A percentile compares a stretch with the other conserved stretches of the same genome.
phyloP scores from a whole-genome alignment of 2,329 filamentous ascomycete genomes.

The Emergomyces orientalis region DNA sequence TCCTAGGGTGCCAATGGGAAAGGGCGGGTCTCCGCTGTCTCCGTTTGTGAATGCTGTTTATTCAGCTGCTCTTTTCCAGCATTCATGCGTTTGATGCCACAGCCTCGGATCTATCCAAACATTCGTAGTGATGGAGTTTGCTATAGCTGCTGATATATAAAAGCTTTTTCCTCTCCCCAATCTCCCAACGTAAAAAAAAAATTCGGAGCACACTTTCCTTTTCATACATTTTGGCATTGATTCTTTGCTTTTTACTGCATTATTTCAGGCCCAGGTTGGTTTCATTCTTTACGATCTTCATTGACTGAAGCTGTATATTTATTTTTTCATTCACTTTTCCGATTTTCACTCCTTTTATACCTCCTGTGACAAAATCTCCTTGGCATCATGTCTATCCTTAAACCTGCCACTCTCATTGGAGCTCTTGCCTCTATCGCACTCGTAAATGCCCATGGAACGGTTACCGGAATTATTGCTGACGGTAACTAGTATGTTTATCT shows the following conservation, averaged over 20 bases:
- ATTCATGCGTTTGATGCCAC: neutral
- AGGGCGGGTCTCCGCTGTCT: neutral
- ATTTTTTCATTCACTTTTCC: neutral
- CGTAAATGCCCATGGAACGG: conserved; percentile 34
- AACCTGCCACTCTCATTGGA: neutral
- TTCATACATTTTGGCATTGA: neutral
- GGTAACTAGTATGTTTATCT: conserved; percentile 24
- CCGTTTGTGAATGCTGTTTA: neutral
- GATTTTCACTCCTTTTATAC: neutral
- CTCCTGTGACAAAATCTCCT: neutral
- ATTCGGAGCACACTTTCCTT: neutral
- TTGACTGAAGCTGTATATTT: conserved; percentile 9
- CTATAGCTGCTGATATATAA: neutral
- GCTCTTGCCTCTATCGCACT: conserved; percentile 27
- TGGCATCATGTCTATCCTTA: conserved; percentile 2
- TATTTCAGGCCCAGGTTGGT: conserved; percentile 1
- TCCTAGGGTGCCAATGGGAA: neutral
- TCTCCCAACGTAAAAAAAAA: too few species aligned
- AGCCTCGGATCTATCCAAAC: neutral
- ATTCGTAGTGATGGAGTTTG: neutral
- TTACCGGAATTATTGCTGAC: conserved; percentile 29
- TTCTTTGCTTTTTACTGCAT: neutral
- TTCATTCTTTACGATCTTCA: conserved; percentile 8
- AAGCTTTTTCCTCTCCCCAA: neutral
- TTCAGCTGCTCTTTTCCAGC: neutral